phyloP scores from a whole-genome alignment of 2,329 filamentous ascomycete species.

The Fusarium sp. region DNA sequence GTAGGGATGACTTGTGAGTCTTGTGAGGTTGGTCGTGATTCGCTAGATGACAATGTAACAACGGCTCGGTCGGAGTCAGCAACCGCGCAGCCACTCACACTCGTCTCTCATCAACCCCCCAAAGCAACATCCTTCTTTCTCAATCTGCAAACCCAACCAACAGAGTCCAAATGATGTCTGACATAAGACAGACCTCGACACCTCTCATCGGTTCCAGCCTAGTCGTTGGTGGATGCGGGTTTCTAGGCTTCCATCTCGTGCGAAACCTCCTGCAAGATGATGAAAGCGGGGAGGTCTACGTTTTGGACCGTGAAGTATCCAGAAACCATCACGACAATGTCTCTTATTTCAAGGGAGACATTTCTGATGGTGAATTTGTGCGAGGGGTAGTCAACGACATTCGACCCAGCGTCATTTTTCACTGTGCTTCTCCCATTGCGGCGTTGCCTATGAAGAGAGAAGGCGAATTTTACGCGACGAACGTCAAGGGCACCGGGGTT shows the following conservation, averaged over 20 bases:
- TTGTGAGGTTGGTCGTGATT: too few relatives aligned
- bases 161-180: neutral
- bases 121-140: too few relatives aligned
- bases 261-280: conserved; percentile 40
- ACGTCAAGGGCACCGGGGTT: conserved; percentile 48
- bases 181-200: neutral
- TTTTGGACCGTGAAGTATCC: conserved; percentile 45
- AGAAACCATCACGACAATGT: conserved; percentile 42
- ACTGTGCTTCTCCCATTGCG: conserved; percentile 48
- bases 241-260: conserved; percentile 50
- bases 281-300: conserved; percentile 38
- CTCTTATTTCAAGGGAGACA: conserved; percentile 44
- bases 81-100: too few relatives aligned
- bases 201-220: neutral
- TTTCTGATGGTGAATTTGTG: conserved; percentile 36
- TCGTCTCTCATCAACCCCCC: too few relatives aligned
- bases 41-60: too few relatives aligned
- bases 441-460: conserved; percentile 31
- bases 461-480: conserved; percentile 43
- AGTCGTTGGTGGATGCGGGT: conserved; percentile 51
- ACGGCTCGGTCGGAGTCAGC: too few relatives aligned
- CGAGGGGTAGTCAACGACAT: conserved; percentile 36
- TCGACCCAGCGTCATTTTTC: conserved; percentile 48
- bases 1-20: too few relatives aligned
- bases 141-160: too few relatives aligned